Evolutionary conservation across 176 grass and related monocot genomes (phyloP), one percentile per base, ranked within the genome.

Genomic region (Raddia guianensis): DNA sequence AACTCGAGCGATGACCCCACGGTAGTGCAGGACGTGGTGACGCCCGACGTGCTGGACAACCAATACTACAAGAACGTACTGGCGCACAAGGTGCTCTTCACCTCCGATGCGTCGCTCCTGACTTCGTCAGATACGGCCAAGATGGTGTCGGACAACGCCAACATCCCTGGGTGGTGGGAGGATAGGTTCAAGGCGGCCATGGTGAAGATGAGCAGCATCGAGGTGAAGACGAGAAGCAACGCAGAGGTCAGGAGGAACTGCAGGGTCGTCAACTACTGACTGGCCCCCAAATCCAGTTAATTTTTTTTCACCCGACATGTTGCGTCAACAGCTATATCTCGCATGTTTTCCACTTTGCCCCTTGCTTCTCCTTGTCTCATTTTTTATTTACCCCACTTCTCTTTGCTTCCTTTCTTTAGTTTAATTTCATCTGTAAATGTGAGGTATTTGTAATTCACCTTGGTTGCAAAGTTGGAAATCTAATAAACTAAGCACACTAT

Each of bases 191-290:
- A 71, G 15, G 19, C 0, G 27, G 58, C 84, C 11, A 92, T 89
- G 83, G 62, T 74, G 18, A 92, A 92, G 62, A 20, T 89, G 86
- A 69, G 75, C 5, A 78, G 43, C 70, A 68, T 91, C 44, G 48
- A 53, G 2, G 71, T 88, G 43, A 82, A 87, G 71, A 77, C 63
- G n/a, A 62, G 86, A 1, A 6, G 20, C 54, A 6, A 86, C 45
- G 89, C 85, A 0, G 56, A 91, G 81, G 59, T 91, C 53, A 86
- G 90, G 48, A 83, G 44, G 68, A 83, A 49, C 6, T 89, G 90
- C 56, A 67, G 79, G 9, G 69, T 14, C 12, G 40, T 88, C 72
- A 90, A 87, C 60, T 18, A 86, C 5, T 1, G 4, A 40, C 0
- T 48, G 5, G 46, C 46, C 46, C 46, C 7, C 46, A 9, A 48